These are phyloP conservation scores for Venturia aucupariae DNA, from an alignment of 2,329 filamentous ascomycete species.

Conservation along the genomic window DNA sequence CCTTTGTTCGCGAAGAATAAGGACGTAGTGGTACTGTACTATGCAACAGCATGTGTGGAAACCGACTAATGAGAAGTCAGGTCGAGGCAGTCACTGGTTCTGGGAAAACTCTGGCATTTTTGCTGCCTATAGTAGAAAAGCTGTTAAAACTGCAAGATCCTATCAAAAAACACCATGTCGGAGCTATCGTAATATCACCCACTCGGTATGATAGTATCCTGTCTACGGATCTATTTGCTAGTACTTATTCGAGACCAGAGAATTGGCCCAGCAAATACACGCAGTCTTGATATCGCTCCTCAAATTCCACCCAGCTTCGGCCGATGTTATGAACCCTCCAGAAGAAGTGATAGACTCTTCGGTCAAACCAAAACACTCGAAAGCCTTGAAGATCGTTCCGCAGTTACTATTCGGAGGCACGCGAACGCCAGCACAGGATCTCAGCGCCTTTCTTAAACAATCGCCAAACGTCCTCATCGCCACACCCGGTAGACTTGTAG, in stretches of 20 bases:
- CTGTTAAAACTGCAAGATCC: slow-evolving; percentile 72
- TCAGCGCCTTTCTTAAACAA: slow-evolving; percentile 72
- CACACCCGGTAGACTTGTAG: slow-evolving; percentile 81
- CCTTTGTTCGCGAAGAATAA: slow-evolving; percentile 69
- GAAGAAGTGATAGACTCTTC: slow-evolving; percentile 32
- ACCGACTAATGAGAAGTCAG: neutral
- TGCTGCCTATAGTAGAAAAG: slow-evolving; percentile 75
- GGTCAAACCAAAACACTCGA: slow-evolving; percentile 29
- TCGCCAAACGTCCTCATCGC: slow-evolving; percentile 85
- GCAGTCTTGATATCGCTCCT: slow-evolving; percentile 68
- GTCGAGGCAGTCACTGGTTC: slow-evolving; percentile 73
- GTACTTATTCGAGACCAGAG: slow-evolving; percentile 41
- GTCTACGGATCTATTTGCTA: neutral
- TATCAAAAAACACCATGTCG: slow-evolving; percentile 81
- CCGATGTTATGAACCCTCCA: slow-evolving; percentile 52
- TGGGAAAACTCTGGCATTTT: slow-evolving; percentile 80
- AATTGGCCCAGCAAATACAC: slow-evolving; percentile 85
- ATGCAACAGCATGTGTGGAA: too few relatives aligned
- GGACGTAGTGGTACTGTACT: slow-evolving; percentile 63
- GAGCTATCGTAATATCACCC: slow-evolving; percentile 83
- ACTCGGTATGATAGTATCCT: slow-evolving; percentile 42
- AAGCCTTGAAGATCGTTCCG: slow-evolving; percentile 53
- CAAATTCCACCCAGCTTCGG: slow-evolving; percentile 73
- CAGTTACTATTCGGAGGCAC: slow-evolving; percentile 82
- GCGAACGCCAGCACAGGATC: slow-evolving; percentile 72